Conservation (phyloP, 768 basidiomycete genomes). For the Suillus lakei region DNA sequence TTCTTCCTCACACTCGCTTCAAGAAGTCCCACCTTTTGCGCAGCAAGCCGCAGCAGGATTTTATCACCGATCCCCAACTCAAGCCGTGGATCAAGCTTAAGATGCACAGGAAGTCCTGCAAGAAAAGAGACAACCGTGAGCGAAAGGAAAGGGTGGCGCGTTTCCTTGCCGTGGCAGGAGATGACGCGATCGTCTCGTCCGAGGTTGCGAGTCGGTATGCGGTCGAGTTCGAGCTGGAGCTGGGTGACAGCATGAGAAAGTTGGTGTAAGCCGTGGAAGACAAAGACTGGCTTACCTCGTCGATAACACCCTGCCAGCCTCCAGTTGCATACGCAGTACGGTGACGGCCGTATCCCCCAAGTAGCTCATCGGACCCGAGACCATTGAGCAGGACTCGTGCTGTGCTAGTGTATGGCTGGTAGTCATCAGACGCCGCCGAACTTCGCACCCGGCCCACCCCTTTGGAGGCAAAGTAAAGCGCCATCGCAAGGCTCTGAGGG, state of each 20-base stretch:
- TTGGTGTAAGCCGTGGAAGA: not conserved
- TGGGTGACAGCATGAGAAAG: conserved; percentile 34
- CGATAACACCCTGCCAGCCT: conserved; percentile 78
- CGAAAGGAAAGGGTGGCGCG: conserved; percentile 89
- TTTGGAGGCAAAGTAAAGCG: conserved; percentile 91
- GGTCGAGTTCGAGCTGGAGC: conserved; percentile 89
- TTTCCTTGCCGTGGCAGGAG: conserved; percentile 91
- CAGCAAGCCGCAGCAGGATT: conserved; percentile 75
- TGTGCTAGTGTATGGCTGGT: conserved; percentile 62
- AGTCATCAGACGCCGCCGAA: conserved; percentile 34
- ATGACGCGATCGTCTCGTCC: conserved; percentile 95
- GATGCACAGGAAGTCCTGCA: conserved; percentile 76
- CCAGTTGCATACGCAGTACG: conserved; percentile 68
- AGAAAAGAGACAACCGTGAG: conserved; percentile 79
- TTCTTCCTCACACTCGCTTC: conserved; percentile 83
- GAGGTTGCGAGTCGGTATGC: conserved; percentile 87
- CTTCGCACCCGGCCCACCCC: conserved; percentile 66
- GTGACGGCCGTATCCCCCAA: conserved; percentile 94
- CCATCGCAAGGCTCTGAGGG: conserved; percentile 83
- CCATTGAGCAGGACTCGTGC: conserved; percentile 90
- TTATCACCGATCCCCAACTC: conserved; percentile 90
- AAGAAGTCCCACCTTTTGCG: conserved; percentile 72
- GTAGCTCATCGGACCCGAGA: conserved; percentile 91
- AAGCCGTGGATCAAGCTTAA: conserved; percentile 80
- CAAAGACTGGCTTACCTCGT: conserved; percentile 62